phyloP scores from a whole-genome alignment of 768 basidiomycete species.

The Holtermanniella nyarrowii region DNA sequence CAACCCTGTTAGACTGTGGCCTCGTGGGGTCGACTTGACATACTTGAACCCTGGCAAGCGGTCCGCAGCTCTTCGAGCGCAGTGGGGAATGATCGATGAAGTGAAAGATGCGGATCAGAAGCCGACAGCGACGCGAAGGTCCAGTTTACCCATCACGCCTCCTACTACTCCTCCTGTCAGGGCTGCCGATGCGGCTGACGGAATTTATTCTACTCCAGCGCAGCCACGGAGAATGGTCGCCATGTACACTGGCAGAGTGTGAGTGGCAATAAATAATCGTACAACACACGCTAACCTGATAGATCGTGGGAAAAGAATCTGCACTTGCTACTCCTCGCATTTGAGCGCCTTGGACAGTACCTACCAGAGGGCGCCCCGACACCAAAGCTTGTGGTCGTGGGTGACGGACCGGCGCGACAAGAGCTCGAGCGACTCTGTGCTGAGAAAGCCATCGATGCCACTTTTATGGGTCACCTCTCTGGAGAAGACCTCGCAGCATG shows the following conservation, averaged over 20 bases:
- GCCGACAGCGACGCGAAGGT: slow-evolving; percentile 4
- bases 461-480: slow-evolving; percentile 42
- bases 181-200: slow-evolving; percentile 2
- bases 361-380: slow-evolving; percentile 12
- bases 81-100: slow-evolving; percentile 30
- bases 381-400: slow-evolving; percentile 43
- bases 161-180: slow-evolving; percentile 15
- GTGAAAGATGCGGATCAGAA: slow-evolving; percentile 1
- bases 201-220: neutral
- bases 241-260: slow-evolving; percentile 43
- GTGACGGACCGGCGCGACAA: slow-evolving; percentile 43
- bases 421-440: slow-evolving; percentile 39
- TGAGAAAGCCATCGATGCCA: slow-evolving; percentile 36
- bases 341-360: slow-evolving; percentile 26
- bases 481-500: slow-evolving; percentile 42
- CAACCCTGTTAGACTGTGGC: slow-evolving; percentile 42
- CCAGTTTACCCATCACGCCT: slow-evolving; percentile 17
- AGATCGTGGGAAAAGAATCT: slow-evolving; percentile 47
- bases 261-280: slow-evolving; percentile 13
- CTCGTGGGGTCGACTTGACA: slow-evolving; percentile 42
- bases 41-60: slow-evolving; percentile 40
- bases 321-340: slow-evolving; percentile 42
- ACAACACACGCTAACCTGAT: neutral
- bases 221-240: slow-evolving; percentile 26
- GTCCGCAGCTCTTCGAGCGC: slow-evolving; percentile 23